These are phyloP conservation scores for Mortierella polycephala DNA, from an alignment of 371 early-diverging fungal genomes.

Conservation along the genomic window DNA sequence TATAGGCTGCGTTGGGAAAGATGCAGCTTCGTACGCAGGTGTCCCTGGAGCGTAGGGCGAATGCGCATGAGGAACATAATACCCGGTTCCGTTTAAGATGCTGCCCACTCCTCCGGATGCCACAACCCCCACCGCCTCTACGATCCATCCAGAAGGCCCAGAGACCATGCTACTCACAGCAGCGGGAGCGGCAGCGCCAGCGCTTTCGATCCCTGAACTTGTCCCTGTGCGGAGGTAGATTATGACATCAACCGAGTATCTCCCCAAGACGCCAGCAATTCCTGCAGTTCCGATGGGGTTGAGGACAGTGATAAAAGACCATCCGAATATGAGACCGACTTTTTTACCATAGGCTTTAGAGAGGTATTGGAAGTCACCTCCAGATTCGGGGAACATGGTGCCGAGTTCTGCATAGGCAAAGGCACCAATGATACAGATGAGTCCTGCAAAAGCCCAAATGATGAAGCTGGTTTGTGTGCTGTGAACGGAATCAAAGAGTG, in stretches of 20 bases:
- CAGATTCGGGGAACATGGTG: constrained; percentile 53
- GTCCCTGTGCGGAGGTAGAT: constrained; percentile 30
- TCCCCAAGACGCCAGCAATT: constrained; percentile 43
- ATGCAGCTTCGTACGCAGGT: constrained; percentile 3
- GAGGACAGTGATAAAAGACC: constrained; percentile 48
- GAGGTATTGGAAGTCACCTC: constrained; percentile 51
- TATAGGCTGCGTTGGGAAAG: constrained; percentile 23
- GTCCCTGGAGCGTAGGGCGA: constrained; percentile 26
- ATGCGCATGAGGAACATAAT: constrained; percentile 14
- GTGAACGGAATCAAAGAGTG: constrained; percentile 47
- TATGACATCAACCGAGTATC: constrained; percentile 50
- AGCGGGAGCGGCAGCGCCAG: neutral
- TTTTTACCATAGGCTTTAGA: constrained; percentile 45
- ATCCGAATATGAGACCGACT: constrained; percentile 46
- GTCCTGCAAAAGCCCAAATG: constrained; percentile 54
- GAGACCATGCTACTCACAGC: neutral
- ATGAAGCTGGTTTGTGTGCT: constrained; percentile 50
- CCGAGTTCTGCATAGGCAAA: constrained; percentile 53
- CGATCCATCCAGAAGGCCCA: neutral
- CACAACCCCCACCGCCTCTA: neutral
- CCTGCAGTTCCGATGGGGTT: constrained; percentile 53
- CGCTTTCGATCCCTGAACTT: constrained; percentile 21
- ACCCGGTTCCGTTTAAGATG: constrained; percentile 23
- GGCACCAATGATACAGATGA: constrained; percentile 43
- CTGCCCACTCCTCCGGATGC: constrained; percentile 1